Percentiles rank a stretch among this genome's conserved stretches.
Evolutionary conservation across 805 yeast species (phyloP).

Genomic region (Suhomyces canberraensis): DNA sequence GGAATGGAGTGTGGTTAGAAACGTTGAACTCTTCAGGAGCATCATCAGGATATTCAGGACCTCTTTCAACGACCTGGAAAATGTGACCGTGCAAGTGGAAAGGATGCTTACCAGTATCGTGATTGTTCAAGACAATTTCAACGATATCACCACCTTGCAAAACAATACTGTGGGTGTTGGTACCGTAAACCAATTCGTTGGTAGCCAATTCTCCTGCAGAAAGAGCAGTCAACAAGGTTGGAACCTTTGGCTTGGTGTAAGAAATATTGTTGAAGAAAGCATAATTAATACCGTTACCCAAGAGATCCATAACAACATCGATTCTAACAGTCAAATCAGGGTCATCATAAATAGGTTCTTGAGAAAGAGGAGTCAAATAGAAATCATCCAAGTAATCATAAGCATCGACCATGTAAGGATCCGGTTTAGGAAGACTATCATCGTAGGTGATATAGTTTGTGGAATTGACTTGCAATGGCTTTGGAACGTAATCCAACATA

Average conservation of each 20-base stretch:
- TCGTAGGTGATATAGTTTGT: conserved; percentile 72
- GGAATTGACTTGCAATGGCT: conserved; percentile 60
- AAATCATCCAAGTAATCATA: conserved; percentile 49
- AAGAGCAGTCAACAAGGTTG: conserved; percentile 76
- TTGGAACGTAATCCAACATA: conserved; percentile 78
- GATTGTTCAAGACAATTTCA: conserved; percentile 80
- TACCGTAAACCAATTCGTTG: conserved; percentile 62
- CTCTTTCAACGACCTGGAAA: conserved; percentile 81
- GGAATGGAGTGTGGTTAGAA: conserved; percentile 43
- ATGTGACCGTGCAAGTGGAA: conserved; percentile 95
- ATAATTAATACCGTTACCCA: conserved; percentile 84
- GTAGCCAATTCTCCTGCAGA: conserved; percentile 62
- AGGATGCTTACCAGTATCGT: conserved; percentile 92
- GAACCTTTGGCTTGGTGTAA: conserved; percentile 78
- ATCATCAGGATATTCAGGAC: conserved; percentile 52
- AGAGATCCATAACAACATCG: conserved; percentile 78
- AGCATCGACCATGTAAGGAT: conserved; percentile 39
- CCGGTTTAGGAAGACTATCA: conserved; percentile 32
- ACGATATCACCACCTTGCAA: conserved; percentile 64
- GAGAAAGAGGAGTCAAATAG: conserved; percentile 26
- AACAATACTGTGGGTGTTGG: conserved; percentile 74
- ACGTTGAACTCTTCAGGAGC: conserved; percentile 58
- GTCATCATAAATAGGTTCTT: conserved; percentile 51
- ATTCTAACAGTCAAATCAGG: conserved; percentile 70
- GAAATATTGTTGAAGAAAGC: conserved; percentile 94